Evolutionary conservation across 2,329 filamentous ascomycete species (phyloP).

Genomic region (Mariannaea sp.): DNA sequence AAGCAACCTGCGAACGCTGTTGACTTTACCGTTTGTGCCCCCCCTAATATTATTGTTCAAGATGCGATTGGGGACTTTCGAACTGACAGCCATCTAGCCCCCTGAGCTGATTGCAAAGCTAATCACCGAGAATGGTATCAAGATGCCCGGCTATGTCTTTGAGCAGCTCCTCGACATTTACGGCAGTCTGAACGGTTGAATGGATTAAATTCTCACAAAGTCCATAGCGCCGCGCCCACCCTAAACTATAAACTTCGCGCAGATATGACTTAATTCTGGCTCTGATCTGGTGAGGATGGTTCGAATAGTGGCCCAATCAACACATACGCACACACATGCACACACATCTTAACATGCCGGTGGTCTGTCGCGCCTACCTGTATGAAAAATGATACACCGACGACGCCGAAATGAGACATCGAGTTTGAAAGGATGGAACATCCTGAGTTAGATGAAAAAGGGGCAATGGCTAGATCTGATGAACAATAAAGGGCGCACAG

Average conservation of each 20-base stretch:
- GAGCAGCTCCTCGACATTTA: constrained; percentile 72
- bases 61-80: neutral
- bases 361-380: too few relatives aligned
- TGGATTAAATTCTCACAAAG: neutral
- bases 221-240: constrained; percentile 22
- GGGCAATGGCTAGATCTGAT: neutral
- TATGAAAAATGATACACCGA: too few relatives aligned
- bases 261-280: neutral
- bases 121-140: constrained; percentile 75
- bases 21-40: constrained; percentile 67
- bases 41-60: neutral
- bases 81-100: constrained; percentile 50
- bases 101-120: constrained; percentile 72
- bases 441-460: neutral
- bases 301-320: neutral
- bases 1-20: constrained; percentile 61
- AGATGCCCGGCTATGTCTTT: constrained; percentile 71
- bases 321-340: neutral
- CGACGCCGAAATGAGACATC: too few relatives aligned
- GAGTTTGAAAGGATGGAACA: too few relatives aligned
- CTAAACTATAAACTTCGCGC: neutral
- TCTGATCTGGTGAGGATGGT: neutral
- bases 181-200: constrained; percentile 48
- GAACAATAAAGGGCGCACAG: neutral
- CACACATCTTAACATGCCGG: too few relatives aligned